Base-by-base conservation (phyloP, 1,284 basidiomycete species). In the Malassezia slooffiae region DNA sequence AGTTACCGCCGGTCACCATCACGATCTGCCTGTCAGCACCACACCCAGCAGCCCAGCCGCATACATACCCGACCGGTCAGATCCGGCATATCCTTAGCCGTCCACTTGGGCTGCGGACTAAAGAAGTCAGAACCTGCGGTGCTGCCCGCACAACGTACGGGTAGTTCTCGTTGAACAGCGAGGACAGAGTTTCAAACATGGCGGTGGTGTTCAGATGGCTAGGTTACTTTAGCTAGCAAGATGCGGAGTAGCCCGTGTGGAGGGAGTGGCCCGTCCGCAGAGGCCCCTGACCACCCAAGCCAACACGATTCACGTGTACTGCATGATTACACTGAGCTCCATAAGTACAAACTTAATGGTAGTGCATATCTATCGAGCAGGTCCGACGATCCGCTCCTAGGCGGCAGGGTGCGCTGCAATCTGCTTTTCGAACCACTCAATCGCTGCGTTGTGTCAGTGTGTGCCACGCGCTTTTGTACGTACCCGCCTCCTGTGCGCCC, bases 1-100 rank as follows among this genome's bases (percentile, higher is more conserved):
- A 43, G 9, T 61, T 64, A 5, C 57, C 61, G 9, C 63, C 63
- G 6, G 62, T 67, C 9, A 67, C 43, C 36, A 67, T 42, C 12
- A 50, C 51, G 17, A 66, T 47, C 5, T 50, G 26, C 4, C n/a
- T n/a, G n/a, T n/a, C n/a, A n/a, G n/a, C n/a, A n/a, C n/a, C n/a
- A n/a, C n/a, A n/a, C n/a, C n/a, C n/a, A n/a, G n/a, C n/a, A n/a
- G n/a, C n/a, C n/a, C n/a, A n/a, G n/a, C n/a, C n/a, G n/a, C 15
- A 8, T 15, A 45, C 43, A 10, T 41, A 40, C 44, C 3, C 44
- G 32, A n/a, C 39, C 45, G 15, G 33, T 32, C 16, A 29, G 34
- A 19, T 47, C 45, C 8, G 33, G 45, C 15, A 47, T 40, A 8
- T 42, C 23, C 3, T 30, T 37, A 2, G 36, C 28, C 3, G n/a